Base-by-base conservation (phyloP, 305 asterid genomes). In the Fraxinus platypoda region DNA sequence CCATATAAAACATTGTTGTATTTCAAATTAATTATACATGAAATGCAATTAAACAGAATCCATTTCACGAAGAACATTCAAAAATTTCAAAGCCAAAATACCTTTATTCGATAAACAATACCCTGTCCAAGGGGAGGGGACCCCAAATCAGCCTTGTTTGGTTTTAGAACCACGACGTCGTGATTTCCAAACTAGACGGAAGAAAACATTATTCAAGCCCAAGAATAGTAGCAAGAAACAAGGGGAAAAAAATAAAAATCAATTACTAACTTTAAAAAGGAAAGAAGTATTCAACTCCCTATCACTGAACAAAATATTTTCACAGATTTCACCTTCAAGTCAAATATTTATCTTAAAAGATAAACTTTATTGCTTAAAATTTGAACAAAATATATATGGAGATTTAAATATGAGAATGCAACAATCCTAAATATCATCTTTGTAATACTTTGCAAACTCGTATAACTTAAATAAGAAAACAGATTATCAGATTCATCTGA, bases 111-210 rank as follows among this genome's bases (percentile, higher is more conserved):
- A 89, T 93, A 94, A 89, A 94, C 98, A 81, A 93, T 92, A 78
- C 99, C 99, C 89, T 96, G 98, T 79, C 98, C 99, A 41, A 94
- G 97, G 64, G 98, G 88, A 81, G 98, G 93, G 82, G 95, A 92
- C 84, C 95, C 91, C 75, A 90, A 87, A 86, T 94, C 99, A 77
- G 98, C 97, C 88, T 94, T 96, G 89, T 94, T 95, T 85, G 97
- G 94, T 84, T 90, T 96, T 90, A 96, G 73, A 82, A 92, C 93
- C 83, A 96, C 94, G 12, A 94, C 98, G 77, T 95, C 99, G 78
- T 95, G 99, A 83, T 91, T 92, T 79, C 98, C 98, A 82, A 94
- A 94, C 99, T 94, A 92, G 82, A 78, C 77, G 37, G 28, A 52
- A 75, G 75, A 46, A 66, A 75, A 73, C 38, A 78, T 37, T 25